Evolutionary conservation across 176 grass and related monocot genomes (phyloP), one percentile per base, ranked within the genome.

Genomic region (Zoysia pacifica): DNA sequence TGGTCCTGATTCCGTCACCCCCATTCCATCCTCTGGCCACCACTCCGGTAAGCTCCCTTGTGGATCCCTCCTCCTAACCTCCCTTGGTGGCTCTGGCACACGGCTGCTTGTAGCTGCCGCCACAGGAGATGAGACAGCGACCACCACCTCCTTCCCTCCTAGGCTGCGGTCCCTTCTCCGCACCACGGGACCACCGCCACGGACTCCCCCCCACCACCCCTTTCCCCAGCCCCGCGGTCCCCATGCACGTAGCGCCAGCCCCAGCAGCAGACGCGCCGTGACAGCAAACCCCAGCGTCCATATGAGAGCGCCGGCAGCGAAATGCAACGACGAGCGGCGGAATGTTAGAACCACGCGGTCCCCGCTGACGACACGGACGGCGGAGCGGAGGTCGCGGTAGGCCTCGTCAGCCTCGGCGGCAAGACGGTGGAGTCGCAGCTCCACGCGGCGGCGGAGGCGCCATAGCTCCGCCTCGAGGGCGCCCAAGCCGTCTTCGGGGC

Each of bases 111-210:
- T 74, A 79, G 82, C 56, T 11, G 50, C 49, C 10, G 50, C 38
- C 15, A n/a, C 48, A n/a, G 72, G 74, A 16, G 65, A 78, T 9
- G 72, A 74, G 11, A 85, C 71, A 35, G 83, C 86, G 0, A 91
- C 91, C 67, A 94, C 86, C 50, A 94, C 91, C 77, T 91, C 91
- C 43, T 87, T 91, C 55, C 91, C 86, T 6, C 86, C 91, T 12
- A 94, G 67, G 83, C 91, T 91, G 37, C 91, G 83, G 74, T 94
- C 91, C 83, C 91, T 79, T 63, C 81, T 81, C 10, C 55, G 48
- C 67, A 91, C 77, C 2, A 85, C 70, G 18, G 64, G 38, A 9
- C 18, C 39, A 13, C 75, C 19, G 20, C 75, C 62, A 7, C 73
- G 83, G 50, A 8, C 62, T 86, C 72, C 41, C 7, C 36, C 55